Conservation (phyloP, 352 stramenopile species). For the Globisporangium echinulatum region DNA sequence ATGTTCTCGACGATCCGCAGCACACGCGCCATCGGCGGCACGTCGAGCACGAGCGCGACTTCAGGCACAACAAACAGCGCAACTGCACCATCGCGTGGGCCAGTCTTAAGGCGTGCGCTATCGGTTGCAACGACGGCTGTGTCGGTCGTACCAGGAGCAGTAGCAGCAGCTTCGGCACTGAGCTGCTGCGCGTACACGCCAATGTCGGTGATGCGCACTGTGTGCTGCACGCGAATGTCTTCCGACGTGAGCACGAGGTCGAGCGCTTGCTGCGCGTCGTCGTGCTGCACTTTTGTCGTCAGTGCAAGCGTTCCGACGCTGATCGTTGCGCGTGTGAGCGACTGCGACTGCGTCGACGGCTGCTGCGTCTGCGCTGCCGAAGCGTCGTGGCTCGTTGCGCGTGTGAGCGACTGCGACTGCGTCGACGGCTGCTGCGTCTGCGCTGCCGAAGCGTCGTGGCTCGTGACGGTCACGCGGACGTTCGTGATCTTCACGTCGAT, state of each 20-base stretch:
- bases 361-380: not conserved
- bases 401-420: conserved; percentile 21
- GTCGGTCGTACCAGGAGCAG: not conserved
- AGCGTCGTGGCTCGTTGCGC: conserved; percentile 20
- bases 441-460: conserved; percentile 1
- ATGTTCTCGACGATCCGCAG: conserved; percentile 54
- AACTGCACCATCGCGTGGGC: conserved; percentile 16
- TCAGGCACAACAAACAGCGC: conserved; percentile 31
- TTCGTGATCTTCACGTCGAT: conserved; percentile 47
- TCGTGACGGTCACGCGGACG: conserved; percentile 33
- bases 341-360: not conserved
- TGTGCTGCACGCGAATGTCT: conserved; percentile 44
- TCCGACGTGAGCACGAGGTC: conserved; percentile 42
- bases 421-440: not conserved
- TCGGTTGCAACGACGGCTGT: conserved; percentile 6
- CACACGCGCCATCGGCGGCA: conserved; percentile 48
- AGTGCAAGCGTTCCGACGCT: conserved; percentile 31
- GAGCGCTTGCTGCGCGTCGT: conserved; percentile 31
- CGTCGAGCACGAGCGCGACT: conserved; percentile 38
- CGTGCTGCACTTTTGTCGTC: conserved; percentile 38
- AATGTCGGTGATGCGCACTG: conserved; percentile 40
- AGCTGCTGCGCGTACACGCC: conserved; percentile 35
- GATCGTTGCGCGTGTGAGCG: conserved; percentile 32
- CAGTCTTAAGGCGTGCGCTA: conserved; percentile 17
- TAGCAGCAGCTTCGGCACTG: not conserved